Evolutionary conservation across 148 eudicot genomes (phyloP).

Genomic region (Salicornia ramosissima): DNA sequence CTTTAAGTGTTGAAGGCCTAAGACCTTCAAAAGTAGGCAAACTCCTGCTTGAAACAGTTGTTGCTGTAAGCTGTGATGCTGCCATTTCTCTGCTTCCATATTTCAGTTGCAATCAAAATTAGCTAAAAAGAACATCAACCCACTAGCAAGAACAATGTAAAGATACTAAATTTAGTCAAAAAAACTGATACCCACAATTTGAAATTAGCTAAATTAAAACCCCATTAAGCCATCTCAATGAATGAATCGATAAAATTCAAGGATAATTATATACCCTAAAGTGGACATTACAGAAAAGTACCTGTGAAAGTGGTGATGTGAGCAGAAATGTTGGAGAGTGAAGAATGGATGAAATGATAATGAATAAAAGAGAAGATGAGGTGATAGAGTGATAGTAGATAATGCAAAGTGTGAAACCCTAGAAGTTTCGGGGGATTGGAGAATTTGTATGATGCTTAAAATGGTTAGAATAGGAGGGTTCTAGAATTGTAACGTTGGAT

Average conservation of each 20-base stretch:
- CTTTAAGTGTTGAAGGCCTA: conserved; percentile 36
- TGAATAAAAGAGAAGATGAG: neutral
- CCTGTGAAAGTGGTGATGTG: conserved; percentile 11
- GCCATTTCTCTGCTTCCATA: conserved; percentile 52
- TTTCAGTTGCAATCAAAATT: conserved; percentile 9
- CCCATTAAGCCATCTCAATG: neutral
- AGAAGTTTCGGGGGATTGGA: conserved; percentile 36
- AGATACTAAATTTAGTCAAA: neutral
- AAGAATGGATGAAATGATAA: neutral
- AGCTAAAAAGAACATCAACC: neutral
- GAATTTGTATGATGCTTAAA: neutral
- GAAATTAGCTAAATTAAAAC: neutral
- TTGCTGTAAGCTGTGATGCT: conserved; percentile 57
- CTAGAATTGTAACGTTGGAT: conserved; percentile 20
- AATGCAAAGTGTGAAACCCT: conserved; percentile 55
- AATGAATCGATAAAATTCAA: neutral
- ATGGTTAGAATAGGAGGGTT: conserved; percentile 10
- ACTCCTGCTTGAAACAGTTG: conserved; percentile 43
- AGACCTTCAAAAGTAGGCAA: conserved; percentile 59
- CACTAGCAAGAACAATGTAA: neutral
- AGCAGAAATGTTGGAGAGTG: neutral
- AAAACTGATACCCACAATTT: neutral
- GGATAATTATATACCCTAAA: neutral
- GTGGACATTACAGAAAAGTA: neutral
- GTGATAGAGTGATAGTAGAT: conserved; percentile 10